Evolutionary conservation across 2,329 filamentous ascomycete species (phyloP).

Genomic region (Trichocomaceae sp.): DNA sequence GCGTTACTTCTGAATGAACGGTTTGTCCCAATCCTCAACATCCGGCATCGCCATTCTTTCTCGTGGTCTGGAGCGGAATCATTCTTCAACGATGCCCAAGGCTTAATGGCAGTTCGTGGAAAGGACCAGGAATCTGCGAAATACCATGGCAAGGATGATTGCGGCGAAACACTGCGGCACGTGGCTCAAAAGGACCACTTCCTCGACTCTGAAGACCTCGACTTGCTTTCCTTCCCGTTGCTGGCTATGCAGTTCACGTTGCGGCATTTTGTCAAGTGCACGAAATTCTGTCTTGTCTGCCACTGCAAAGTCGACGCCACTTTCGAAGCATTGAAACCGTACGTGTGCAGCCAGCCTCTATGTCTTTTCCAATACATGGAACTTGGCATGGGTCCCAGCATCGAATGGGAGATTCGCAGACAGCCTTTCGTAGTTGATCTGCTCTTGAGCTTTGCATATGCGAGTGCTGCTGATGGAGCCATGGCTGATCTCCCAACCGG

Average conservation of each 20-base stretch:
- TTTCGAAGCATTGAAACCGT: constrained; percentile 51
- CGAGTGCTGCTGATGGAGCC: constrained; percentile 39
- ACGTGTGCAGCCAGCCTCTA: constrained; percentile 67
- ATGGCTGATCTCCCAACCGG: constrained; percentile 53
- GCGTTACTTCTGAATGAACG: constrained; percentile 60
- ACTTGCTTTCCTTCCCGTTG: constrained; percentile 49
- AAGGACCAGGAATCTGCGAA: constrained; percentile 10
- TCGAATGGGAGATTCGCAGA: constrained; percentile 74
- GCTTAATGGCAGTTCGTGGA: constrained; percentile 19
- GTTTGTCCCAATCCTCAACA: constrained; percentile 57
- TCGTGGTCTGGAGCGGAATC: constrained; percentile 64
- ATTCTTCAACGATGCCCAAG: constrained; percentile 47
- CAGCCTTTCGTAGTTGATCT: constrained; percentile 81
- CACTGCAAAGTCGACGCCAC: constrained; percentile 60
- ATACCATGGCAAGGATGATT: constrained; percentile 21
- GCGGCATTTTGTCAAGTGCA: constrained; percentile 70
- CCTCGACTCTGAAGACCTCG: constrained; percentile 18
- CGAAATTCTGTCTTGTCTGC: constrained; percentile 81
- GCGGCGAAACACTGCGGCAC: constrained; percentile 26
- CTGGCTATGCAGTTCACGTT: constrained; percentile 67
- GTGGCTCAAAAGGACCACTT: constrained; percentile 50
- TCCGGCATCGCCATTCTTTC: constrained; percentile 48
- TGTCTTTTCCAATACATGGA: constrained; percentile 86
- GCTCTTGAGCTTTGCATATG: constrained; percentile 73
- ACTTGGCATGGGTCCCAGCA: constrained; percentile 74